A percentile compares a stretch with the other conserved stretches of the same genome.
Evolutionary conservation across 1,284 basidiomycete genomes (phyloP).

Genomic region (Fomitopsis schrenkii): DNA sequence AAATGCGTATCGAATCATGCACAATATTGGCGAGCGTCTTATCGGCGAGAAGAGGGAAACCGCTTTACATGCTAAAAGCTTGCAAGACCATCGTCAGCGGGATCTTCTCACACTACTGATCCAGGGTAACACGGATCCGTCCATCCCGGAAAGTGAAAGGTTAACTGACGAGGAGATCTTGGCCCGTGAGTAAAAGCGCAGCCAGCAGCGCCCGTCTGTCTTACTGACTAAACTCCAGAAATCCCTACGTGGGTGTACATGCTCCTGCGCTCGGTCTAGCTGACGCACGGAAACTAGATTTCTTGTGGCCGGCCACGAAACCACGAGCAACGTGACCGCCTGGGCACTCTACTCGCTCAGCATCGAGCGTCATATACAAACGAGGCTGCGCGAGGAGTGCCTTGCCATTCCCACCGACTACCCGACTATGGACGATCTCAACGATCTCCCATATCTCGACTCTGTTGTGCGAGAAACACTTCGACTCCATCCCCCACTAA

Average conservation of each 20-base stretch:
- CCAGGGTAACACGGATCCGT: constrained; percentile 43
- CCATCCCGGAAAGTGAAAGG: constrained; percentile 37
- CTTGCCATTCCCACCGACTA: constrained; percentile 30
- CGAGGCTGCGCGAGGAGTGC: constrained; percentile 68
- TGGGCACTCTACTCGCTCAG: constrained; percentile 69
- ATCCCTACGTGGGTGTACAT: constrained; percentile 21
- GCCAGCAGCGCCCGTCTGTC: neutral
- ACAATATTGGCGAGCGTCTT: constrained; percentile 33
- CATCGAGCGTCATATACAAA: constrained; percentile 51
- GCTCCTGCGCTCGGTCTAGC: neutral
- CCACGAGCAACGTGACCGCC: constrained; percentile 39
- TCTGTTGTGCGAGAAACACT: constrained; percentile 70
- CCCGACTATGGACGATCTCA: constrained; percentile 28
- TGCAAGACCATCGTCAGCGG: constrained; percentile 14
- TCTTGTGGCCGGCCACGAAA: constrained; percentile 75
- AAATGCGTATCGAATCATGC: constrained; percentile 26
- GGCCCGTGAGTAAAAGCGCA: constrained; percentile 37
- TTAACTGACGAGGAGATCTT: constrained; percentile 52
- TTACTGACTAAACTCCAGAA: constrained; percentile 1
- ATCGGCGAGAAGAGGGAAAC: constrained; percentile 37
- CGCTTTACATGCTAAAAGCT: constrained; percentile 7
- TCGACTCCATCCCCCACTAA: constrained; percentile 62
- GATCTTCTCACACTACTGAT: constrained; percentile 34
- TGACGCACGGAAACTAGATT: constrained; percentile 16
- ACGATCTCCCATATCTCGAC: constrained; percentile 58